Evolutionary conservation across 495 filamentous ascomycete species (phyloP), one percentile per base, ranked within the genome.

Genomic region (Penicillium cataractarum): DNA sequence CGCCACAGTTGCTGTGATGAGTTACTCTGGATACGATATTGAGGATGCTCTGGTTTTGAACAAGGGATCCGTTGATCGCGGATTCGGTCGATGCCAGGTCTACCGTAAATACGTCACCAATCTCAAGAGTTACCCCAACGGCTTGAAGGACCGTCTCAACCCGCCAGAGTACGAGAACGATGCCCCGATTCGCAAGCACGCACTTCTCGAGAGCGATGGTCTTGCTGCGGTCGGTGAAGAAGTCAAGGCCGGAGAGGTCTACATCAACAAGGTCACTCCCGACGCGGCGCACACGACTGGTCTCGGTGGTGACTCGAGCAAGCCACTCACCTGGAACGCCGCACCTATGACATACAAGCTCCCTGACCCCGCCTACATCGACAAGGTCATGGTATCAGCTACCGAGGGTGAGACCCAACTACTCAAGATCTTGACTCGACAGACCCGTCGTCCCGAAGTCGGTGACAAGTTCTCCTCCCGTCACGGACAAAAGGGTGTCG

Each of bases 381-480:
- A 98, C 77, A 97, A 98, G 77, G 89, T 98, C 65, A 88, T 97
- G 85, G 79, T 96, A 61, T 91, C 93, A 0, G 84, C 87, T 50
- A 94, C 88, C n/a, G 93, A 97, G 67, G 84, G 82, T 51, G 91
- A 93, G 56, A 88, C 84, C 29, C 85, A 86, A 51, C 80, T 97
- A 44, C 83, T 97, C 78, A 99, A 99, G 73, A 88, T 98, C 10
- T 87, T 94, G 67, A 97, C 92, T 0, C 84, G 95, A 5, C 96
- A 98, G 70, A 99, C 95, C 0, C 88, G 96, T 32, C 85, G 92
- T 6, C 95, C 95, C 0, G 96, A 99, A 72, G 82, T 98, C 8
- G 95, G 95, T 51, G 95, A 99, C 76, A 99, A 99, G 75, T 99
- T 99, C 80, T 97, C 95, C 32, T 97, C 94, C 8, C 90, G 95